Conservation (phyloP, 805 yeast species). For the Nematodospora valgi region DNA sequence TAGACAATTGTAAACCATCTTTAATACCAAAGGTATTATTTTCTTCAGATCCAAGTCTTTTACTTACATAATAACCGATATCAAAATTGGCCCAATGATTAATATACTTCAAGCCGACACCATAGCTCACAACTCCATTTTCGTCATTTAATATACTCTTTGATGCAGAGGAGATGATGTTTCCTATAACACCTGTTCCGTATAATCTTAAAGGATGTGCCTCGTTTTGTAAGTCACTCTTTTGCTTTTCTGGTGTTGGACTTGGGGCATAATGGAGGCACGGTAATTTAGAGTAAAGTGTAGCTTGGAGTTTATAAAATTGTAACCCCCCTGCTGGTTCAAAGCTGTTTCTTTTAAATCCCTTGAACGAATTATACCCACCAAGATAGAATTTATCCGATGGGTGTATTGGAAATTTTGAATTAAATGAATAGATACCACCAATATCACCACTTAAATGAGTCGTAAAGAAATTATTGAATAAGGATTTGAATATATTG, state of each 20-base stretch:
- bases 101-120: constrained; percentile 36
- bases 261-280: constrained; percentile 22
- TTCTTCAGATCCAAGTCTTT: constrained; percentile 17
- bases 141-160: constrained; percentile 22
- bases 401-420: constrained; percentile 44
- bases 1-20: constrained; percentile 37
- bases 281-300: constrained; percentile 63
- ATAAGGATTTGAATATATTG: constrained; percentile 39
- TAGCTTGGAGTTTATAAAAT: constrained; percentile 53
- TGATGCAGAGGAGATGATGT: constrained; percentile 38
- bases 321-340: constrained; percentile 76
- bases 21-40: constrained; percentile 23
- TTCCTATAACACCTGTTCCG: constrained; percentile 64
- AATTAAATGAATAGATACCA: constrained; percentile 40
- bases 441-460: constrained; percentile 55
- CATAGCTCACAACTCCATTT: constrained; percentile 24
- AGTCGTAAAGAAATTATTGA: constrained; percentile 45
- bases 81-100: constrained; percentile 40
- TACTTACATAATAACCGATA: constrained; percentile 35
- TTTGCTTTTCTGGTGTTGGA: neutral
- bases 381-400: constrained; percentile 84
- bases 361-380: constrained; percentile 70
- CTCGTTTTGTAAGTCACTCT: constrained; percentile 12
- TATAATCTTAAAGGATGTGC: constrained; percentile 48
- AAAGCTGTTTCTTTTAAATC: constrained; percentile 63